Evolutionary conservation across 169 alveolate species (phyloP).

Genomic region (Cryptosporidium tyzzeri): DNA sequence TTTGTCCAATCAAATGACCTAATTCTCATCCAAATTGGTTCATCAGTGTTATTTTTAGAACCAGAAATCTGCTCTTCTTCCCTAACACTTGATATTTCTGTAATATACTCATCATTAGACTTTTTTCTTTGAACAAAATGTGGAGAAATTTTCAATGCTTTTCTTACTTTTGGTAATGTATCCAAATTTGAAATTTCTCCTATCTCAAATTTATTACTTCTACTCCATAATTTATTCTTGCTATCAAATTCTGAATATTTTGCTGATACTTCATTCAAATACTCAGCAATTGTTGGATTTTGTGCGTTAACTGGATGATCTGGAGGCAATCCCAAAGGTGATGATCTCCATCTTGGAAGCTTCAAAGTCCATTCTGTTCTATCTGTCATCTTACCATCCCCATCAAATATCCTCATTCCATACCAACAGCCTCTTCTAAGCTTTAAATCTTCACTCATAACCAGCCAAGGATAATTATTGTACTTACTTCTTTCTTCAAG

Average conservation of each 20-base stretch:
- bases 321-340: slow-evolving; percentile 72
- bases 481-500: slow-evolving; percentile 39
- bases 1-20: slow-evolving; percentile 64
- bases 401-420: slow-evolving; percentile 68
- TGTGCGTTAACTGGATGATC: slow-evolving; percentile 71
- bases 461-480: slow-evolving; percentile 37
- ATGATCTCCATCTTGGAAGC: slow-evolving; percentile 74
- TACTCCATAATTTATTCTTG: slow-evolving; percentile 34
- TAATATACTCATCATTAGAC: slow-evolving; percentile 17
- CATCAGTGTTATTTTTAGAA: neutral
- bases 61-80: neutral
- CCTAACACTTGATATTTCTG: slow-evolving; percentile 44
- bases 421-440: slow-evolving; percentile 74
- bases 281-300: slow-evolving; percentile 64
- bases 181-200: neutral
- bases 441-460: slow-evolving; percentile 32
- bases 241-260: slow-evolving; percentile 30
- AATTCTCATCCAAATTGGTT: slow-evolving; percentile 56
- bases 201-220: slow-evolving; percentile 7
- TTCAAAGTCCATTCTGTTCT: slow-evolving; percentile 62
- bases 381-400: slow-evolving; percentile 59
- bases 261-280: slow-evolving; percentile 28
- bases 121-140: slow-evolving; percentile 44
- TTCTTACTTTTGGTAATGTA: slow-evolving; percentile 20
- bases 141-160: slow-evolving; percentile 35